A percentile compares a stretch with the other conserved stretches of the same genome.
These are phyloP conservation scores for Pichia rugopelliculosa DNA, from an alignment of 805 yeast genomes.

Conservation along the genomic window DNA sequence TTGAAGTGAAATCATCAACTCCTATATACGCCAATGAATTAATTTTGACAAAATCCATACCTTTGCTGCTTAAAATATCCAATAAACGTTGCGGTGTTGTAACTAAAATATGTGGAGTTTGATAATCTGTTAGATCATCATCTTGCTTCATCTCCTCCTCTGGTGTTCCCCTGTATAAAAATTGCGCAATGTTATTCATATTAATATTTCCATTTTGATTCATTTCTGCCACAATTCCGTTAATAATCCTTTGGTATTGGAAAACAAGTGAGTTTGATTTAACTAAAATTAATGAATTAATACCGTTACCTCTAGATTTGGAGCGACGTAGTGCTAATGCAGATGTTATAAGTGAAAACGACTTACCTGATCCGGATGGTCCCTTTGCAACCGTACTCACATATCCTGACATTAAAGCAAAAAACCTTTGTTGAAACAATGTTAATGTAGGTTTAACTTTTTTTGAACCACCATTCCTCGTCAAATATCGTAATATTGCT, in stretches of 20 bases:
- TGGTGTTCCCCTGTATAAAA: conserved; percentile 23
- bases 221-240: conserved; percentile 10
- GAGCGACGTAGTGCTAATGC: conserved; percentile 22
- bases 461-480: background rate
- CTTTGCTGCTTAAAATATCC: conserved; percentile 28
- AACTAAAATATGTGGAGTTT: conserved; percentile 27
- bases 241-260: conserved; percentile 17
- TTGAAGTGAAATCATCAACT: conserved; percentile 30
- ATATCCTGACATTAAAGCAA: conserved; percentile 20
- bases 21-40: conserved; percentile 22
- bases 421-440: conserved; percentile 24
- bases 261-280: conserved; percentile 21
- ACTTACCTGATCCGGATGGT: conserved; percentile 27
- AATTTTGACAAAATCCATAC: conserved; percentile 26
- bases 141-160: conserved; percentile 23
- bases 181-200: conserved; percentile 22
- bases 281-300: conserved; percentile 26
- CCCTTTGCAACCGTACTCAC: conserved; percentile 28
- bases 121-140: conserved; percentile 14
- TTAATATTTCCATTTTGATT: background rate
- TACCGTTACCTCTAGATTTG: conserved; percentile 20
- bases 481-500: conserved; percentile 14
- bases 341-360: conserved; percentile 22
- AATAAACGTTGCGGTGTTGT: conserved; percentile 31
- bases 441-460: conserved; percentile 16